Base-by-base conservation (phyloP, 2,329 filamentous ascomycete species). In the Aaosphaeria pasadenensis region DNA sequence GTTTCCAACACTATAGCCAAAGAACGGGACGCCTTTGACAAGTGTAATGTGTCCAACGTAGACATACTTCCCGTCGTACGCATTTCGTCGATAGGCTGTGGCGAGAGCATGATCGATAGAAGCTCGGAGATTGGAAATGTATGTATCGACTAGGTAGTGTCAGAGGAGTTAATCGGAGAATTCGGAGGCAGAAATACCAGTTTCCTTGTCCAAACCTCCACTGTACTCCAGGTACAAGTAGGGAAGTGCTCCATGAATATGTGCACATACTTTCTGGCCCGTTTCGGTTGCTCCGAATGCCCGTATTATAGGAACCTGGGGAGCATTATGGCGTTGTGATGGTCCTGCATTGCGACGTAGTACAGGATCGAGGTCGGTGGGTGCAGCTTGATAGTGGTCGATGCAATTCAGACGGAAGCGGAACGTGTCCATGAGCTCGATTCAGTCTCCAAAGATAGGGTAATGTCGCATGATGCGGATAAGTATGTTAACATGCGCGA, bases 241-340 rank as follows among this genome's bases (percentile, higher is more conserved):
- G 1, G 94, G 94, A 61, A 99, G 91, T 24, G 89, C 91, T 51
- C 95, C 94, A 71, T 97, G 94, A 47, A 99, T 84, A 74, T 99
- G 94, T 30, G 89, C 89, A 73, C 94, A 96, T 11, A 96, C 90
- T 66, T 95, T 96, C 72, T 97, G 91, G 0, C 94, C 94, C 0
- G 90, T 94, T 67, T 95, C 90, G 1, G 92, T 96, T 4, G 91
- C 86, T 1, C 94, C 94, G 71, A 97, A 99, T 7, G 95, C 82
- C 55, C 94, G 84, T 51, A 99, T 85, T 7, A 97, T 83, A 0
- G 94, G 92, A 0, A 97, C 84, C 55, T 84, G 87, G 7, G 88
- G 86, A 32, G 83, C 81, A 50, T 83, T 84, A 53, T 78, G 74
- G 50, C 80, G 72, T 60, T 85, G 79, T 17, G 79, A 82, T 42